These are phyloP conservation scores for Aspergillus pseudoviridinutans DNA, from an alignment of 2,329 filamentous ascomycete species.

Conservation along the genomic window DNA sequence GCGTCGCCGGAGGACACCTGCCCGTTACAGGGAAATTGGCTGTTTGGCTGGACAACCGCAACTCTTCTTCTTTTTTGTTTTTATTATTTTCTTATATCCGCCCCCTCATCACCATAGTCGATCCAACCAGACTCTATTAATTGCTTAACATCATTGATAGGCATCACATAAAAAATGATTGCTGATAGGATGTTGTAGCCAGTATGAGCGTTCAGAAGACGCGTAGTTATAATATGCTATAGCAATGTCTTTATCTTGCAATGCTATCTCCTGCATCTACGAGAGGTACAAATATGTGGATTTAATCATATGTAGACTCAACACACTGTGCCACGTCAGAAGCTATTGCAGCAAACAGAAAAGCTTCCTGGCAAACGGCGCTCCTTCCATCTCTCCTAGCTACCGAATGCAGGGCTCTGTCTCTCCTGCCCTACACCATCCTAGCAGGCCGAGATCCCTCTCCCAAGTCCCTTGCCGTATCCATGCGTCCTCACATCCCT, in stretches of 20 bases:
- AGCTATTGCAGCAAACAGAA: not conserved
- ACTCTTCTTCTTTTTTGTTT: slow-evolving; percentile 22
- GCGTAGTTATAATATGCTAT: not conserved
- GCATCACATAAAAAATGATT: too few species aligned
- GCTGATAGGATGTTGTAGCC: too few species aligned
- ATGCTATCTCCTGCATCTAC: not conserved
- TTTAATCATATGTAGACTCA: not conserved
- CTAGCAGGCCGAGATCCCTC: not conserved
- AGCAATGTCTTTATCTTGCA: not conserved
- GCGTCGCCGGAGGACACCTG: slow-evolving; percentile 52
- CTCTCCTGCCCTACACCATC: not conserved
- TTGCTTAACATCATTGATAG: not conserved
- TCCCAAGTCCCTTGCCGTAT: not conserved
- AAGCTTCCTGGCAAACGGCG: not conserved
- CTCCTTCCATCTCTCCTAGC: not conserved
- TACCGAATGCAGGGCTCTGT: not conserved
- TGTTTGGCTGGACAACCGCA: slow-evolving; percentile 36
- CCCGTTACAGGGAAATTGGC: slow-evolving; percentile 35
- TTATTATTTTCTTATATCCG: slow-evolving; percentile 8
- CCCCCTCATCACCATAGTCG: not conserved
- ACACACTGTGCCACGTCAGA: not conserved
- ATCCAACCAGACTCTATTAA: not conserved
- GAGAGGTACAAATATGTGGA: not conserved
- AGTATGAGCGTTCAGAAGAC: not conserved
- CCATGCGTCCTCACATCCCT: not conserved